Evolutionary conservation across 164 flowering plant genomes (phyloP).

Genomic region (Sedum album): DNA sequence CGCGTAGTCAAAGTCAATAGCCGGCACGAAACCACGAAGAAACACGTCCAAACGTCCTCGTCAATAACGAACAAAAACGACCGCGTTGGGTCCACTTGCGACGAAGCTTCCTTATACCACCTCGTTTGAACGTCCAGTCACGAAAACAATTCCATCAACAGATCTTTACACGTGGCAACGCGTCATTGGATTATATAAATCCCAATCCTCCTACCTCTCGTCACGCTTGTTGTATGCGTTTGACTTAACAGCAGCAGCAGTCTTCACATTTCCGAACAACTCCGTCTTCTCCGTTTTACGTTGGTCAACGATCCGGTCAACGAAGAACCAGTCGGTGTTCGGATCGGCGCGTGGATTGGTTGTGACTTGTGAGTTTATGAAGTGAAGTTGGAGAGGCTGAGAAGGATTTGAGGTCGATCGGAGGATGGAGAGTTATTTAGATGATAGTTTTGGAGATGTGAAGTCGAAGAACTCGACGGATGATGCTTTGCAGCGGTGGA

Average conservation of each 20-base stretch:
- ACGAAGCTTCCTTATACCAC: not conserved
- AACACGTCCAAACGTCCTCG: too few relatives aligned
- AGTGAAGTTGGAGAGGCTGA: not conserved
- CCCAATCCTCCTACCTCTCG: not conserved
- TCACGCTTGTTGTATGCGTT: not conserved
- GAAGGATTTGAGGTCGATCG: not conserved
- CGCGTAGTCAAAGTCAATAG: not conserved
- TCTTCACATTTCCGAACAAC: not conserved
- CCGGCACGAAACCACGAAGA: not conserved
- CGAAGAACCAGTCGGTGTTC: not conserved
- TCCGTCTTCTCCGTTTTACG: not conserved
- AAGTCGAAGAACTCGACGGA: slow-evolving; percentile 86
- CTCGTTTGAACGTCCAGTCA: not conserved
- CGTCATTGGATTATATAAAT: not conserved
- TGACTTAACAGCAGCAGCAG: not conserved
- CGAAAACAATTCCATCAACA: not conserved
- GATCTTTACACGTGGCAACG: too few relatives aligned
- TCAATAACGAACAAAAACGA: not conserved
- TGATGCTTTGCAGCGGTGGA: too few relatives aligned
- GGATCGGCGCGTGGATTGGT: not conserved
- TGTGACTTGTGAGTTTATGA: too few relatives aligned
- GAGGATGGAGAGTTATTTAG: too few relatives aligned
- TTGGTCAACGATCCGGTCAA: not conserved
- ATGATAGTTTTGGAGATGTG: slow-evolving; percentile 73
- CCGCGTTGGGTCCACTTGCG: not conserved